A percentile compares a stretch with the other conserved stretches of the same genome.
These are phyloP conservation scores for Helenozyma baotianmanensis DNA, from an alignment of 805 yeast genomes.

Conservation along the genomic window DNA sequence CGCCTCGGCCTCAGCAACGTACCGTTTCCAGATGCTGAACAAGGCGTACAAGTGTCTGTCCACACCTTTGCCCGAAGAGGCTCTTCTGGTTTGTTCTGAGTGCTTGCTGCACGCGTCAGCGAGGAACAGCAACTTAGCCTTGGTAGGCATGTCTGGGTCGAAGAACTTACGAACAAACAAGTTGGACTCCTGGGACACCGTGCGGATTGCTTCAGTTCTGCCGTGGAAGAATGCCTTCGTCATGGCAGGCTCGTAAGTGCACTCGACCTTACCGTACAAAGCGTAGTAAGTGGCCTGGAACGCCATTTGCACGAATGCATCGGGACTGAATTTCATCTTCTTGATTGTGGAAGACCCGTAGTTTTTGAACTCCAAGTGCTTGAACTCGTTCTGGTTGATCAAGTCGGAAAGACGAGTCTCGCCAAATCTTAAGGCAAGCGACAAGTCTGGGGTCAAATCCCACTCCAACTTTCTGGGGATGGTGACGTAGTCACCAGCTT, in stretches of 20 bases:
- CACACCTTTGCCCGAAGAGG: conserved; percentile 80
- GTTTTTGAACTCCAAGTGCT: conserved; percentile 65
- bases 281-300: conserved; percentile 92
- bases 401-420: conserved; percentile 85
- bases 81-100: conserved; percentile 58
- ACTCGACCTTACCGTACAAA: conserved; percentile 85
- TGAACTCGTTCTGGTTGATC: conserved; percentile 85
- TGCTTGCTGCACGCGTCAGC: conserved; percentile 71
- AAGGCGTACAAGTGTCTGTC: conserved; percentile 88
- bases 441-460: conserved; percentile 71
- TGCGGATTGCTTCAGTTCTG: conserved; percentile 86
- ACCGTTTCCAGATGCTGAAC: conserved; percentile 81
- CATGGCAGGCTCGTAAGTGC: conserved; percentile 96
- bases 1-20: conserved; percentile 28
- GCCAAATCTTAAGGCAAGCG: conserved; percentile 80
- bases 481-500: conserved; percentile 41
- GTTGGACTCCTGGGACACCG: conserved; percentile 77
- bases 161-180: conserved; percentile 81
- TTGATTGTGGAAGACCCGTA: conserved; percentile 79
- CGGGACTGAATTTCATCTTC: conserved; percentile 84
- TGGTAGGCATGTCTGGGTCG: conserved; percentile 54
- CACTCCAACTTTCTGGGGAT: conserved; percentile 87
- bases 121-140: conserved; percentile 56
- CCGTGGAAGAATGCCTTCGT: conserved; percentile 85
- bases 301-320: conserved; percentile 91